phyloP scores from a whole-genome alignment of 1,284 basidiomycete genomes.

The Agroathelia rolfsii region DNA sequence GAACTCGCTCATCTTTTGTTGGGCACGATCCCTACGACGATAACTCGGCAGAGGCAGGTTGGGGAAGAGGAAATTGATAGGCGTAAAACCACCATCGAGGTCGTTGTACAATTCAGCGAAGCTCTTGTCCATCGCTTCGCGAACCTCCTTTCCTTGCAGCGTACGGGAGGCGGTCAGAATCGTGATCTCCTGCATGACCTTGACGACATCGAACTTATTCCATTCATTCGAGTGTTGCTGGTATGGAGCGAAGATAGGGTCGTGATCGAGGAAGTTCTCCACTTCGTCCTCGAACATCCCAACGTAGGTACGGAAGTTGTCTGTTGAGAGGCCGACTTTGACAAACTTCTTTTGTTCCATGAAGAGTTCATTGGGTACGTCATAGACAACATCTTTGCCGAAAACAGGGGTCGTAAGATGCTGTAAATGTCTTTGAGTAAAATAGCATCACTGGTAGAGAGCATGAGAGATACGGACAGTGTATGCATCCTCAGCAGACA shows the following conservation, averaged over 20 bases:
- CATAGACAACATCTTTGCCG: slow-evolving; percentile 96
- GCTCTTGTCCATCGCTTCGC: slow-evolving; percentile 67
- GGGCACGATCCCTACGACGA: slow-evolving; percentile 79
- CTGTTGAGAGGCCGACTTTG: slow-evolving; percentile 87
- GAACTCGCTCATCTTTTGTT: slow-evolving; percentile 91
- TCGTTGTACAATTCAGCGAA: slow-evolving; percentile 87
- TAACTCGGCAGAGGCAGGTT: slow-evolving; percentile 90
- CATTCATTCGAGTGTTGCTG: slow-evolving; percentile 61
- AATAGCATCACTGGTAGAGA: background rate
- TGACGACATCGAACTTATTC: slow-evolving; percentile 66
- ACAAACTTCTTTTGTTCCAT: slow-evolving; percentile 99
- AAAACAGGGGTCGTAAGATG: slow-evolving; percentile 89
- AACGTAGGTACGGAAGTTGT: slow-evolving; percentile 89
- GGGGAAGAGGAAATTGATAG: slow-evolving; percentile 91
- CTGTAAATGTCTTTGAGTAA: slow-evolving; percentile 27
- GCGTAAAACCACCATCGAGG: slow-evolving; percentile 88
- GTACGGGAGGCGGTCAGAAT: slow-evolving; percentile 92
- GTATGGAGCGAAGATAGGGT: slow-evolving; percentile 48
- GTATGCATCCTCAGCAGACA: slow-evolving; percentile 97
- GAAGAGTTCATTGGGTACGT: slow-evolving; percentile 90
- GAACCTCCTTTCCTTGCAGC: slow-evolving; percentile 88
- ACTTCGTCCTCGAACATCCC: slow-evolving; percentile 87
- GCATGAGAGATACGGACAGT: slow-evolving; percentile 41
- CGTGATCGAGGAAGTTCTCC: slow-evolving; percentile 56
- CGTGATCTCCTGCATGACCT: slow-evolving; percentile 83